Percentiles rank a stretch among this genome's conserved stretches.
These are phyloP conservation scores for Lasiosphaeria ovina DNA, from an alignment of 495 filamentous ascomycete species.

Conservation along the genomic window DNA sequence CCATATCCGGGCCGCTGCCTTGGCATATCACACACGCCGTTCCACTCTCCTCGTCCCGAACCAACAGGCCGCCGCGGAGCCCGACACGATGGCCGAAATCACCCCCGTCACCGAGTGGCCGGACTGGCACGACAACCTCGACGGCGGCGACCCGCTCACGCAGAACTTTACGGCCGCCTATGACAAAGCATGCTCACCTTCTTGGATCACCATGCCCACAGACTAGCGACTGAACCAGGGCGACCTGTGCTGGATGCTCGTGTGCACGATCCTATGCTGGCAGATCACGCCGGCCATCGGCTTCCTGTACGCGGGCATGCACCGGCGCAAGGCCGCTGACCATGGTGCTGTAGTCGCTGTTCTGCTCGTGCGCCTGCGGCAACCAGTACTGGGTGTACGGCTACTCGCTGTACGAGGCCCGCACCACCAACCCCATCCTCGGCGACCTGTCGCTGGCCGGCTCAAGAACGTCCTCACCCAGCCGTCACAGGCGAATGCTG, in stretches of 20 bases:
- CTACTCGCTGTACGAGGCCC: constrained; percentile 87
- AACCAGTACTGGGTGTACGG: constrained; percentile 99
- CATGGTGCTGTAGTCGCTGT: constrained; percentile 86
- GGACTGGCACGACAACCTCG: constrained; percentile 19
- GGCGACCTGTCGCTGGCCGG: constrained; percentile 80
- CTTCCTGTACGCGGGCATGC: constrained; percentile 94
- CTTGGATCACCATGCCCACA: not conserved
- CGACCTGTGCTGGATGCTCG: constrained; percentile 19
- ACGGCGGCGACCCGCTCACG: constrained; percentile 20
- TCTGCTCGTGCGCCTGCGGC: constrained; percentile 77
- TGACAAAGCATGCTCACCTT: constrained; percentile 13
- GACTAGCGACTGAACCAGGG: constrained; percentile 7
- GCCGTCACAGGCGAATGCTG: constrained; percentile 70
- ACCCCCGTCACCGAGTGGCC: constrained; percentile 21
- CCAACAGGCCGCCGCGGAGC: too few relatives aligned
- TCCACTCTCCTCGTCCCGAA: not conserved
- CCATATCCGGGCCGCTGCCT: not conserved
- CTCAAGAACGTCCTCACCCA: constrained; percentile 68
- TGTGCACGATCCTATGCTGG: constrained; percentile 29
- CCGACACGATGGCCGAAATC: constrained; percentile 12
- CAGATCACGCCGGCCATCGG: constrained; percentile 74
- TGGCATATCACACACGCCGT: not conserved
- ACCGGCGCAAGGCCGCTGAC: constrained; percentile 87
- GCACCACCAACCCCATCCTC: constrained; percentile 77
- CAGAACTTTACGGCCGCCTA: constrained; percentile 19